Evolutionary conservation across 352 stramenopile species (phyloP).

Genomic region (Pelagophyceae sp.): DNA sequence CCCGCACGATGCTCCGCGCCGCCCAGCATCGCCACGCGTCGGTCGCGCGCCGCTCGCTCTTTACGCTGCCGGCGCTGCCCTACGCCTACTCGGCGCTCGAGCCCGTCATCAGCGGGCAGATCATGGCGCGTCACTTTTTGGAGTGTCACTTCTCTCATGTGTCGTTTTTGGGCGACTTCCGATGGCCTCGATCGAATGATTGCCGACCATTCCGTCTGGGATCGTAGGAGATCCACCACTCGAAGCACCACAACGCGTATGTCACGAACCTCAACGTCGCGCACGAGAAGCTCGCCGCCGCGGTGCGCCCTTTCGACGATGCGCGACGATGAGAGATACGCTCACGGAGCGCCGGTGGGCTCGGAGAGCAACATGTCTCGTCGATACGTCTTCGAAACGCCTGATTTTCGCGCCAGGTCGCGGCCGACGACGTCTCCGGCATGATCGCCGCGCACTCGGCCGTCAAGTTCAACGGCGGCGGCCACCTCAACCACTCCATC

Average conservation of each 20-base stretch:
- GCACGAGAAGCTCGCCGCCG: conserved; percentile 81
- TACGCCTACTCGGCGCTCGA: conserved; percentile 44
- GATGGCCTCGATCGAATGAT: too few relatives aligned
- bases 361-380: too few relatives aligned
- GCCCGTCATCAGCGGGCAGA: conserved; percentile 69
- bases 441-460: conserved; percentile 78
- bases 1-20: too few relatives aligned
- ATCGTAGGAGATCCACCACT: conserved; percentile 73
- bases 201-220: conserved; percentile 34
- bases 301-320: conserved; percentile 41
- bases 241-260: conserved; percentile 92
- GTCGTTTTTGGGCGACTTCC: too few relatives aligned
- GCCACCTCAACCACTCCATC: conserved; percentile 96
- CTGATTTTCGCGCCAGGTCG: too few relatives aligned
- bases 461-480: conserved; percentile 94
- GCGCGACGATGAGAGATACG: too few relatives aligned
- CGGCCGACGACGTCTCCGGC: conserved; percentile 75
- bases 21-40: too few relatives aligned
- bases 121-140: conserved; percentile 52
- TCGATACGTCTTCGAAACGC: too few relatives aligned
- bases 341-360: too few relatives aligned
- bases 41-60: too few relatives aligned
- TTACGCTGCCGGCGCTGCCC: conserved; percentile 10
- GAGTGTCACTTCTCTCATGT: too few relatives aligned
- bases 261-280: conserved; percentile 88